Conservation (phyloP, 805 yeast genomes). For the Tetrapisispora iriomotensis region DNA sequence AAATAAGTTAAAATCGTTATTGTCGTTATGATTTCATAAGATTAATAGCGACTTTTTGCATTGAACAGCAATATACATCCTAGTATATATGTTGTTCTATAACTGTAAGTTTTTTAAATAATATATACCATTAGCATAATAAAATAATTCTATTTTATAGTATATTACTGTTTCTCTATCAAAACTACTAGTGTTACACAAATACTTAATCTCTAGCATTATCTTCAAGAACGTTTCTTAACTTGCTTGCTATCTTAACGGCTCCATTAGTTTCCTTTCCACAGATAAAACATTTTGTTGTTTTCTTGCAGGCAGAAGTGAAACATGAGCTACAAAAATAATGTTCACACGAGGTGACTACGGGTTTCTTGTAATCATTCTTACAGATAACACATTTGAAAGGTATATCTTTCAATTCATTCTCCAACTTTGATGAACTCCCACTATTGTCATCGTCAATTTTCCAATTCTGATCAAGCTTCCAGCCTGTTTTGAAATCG, state of each 20-base stretch:
- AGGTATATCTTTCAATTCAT: constrained; percentile 33
- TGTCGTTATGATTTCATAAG: no score
- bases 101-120: no score
- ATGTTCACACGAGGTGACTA: constrained; percentile 53
- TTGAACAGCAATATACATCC: no score
- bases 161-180: no score
- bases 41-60: no score
- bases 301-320: constrained; percentile 34
- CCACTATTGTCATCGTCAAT: constrained; percentile 16
- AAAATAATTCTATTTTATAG: no score
- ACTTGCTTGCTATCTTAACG: constrained; percentile 42
- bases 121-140: no score
- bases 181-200: no score
- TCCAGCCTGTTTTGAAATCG: constrained; percentile 65
- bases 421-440: constrained; percentile 10
- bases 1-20: not conserved
- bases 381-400: constrained; percentile 57
- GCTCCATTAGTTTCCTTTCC: constrained; percentile 51
- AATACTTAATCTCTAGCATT: not conserved
- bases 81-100: no score
- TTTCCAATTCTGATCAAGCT: constrained; percentile 66
- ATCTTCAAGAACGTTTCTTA: constrained; percentile 20
- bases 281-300: constrained; percentile 47
- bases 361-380: constrained; percentile 43
- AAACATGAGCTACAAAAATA: constrained; percentile 57